Evolutionary conservation across 1,284 basidiomycete genomes (phyloP).

Genomic region (Boletus calvinii): DNA sequence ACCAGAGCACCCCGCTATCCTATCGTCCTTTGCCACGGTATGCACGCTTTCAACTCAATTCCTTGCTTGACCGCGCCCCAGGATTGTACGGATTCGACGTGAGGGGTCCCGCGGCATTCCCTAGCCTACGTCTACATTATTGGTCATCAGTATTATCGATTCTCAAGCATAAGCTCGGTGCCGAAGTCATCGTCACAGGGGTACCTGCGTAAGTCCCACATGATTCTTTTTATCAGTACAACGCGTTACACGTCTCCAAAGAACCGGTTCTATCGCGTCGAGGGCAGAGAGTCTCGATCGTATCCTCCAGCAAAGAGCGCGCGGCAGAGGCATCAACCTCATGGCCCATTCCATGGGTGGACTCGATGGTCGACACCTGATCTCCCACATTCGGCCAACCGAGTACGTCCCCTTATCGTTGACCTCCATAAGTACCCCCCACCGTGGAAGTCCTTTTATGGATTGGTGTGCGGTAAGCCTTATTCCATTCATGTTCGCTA

Average conservation of each 20-base stretch:
- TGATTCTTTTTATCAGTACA: neutral
- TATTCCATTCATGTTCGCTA: constrained; percentile 2
- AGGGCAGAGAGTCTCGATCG: constrained; percentile 80
- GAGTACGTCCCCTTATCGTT: constrained; percentile 87
- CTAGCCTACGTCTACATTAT: constrained; percentile 87
- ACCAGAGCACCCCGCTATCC: constrained; percentile 81
- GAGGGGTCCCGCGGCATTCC: constrained; percentile 72
- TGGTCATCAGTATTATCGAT: constrained; percentile 91
- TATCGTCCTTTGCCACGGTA: constrained; percentile 94
- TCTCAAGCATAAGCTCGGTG: constrained; percentile 80
- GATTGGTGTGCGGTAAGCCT: constrained; percentile 89
- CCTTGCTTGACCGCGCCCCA: constrained; percentile 34
- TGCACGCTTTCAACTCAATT: constrained; percentile 24
- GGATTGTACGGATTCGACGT: constrained; percentile 96
- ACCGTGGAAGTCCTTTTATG: constrained; percentile 97
- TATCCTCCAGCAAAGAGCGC: constrained; percentile 67
- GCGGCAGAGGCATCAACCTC: constrained; percentile 83
- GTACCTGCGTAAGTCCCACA: constrained; percentile 77
- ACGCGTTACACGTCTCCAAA: constrained; percentile 32
- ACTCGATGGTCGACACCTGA: constrained; percentile 90
- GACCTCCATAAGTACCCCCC: constrained; percentile 91
- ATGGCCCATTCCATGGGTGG: constrained; percentile 98
- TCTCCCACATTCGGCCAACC: constrained; percentile 80
- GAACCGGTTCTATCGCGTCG: constrained; percentile 88
- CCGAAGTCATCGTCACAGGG: constrained; percentile 92